Base-by-base conservation (phyloP, 2,329 filamentous ascomycete species). In the Alternaria infectoria region DNA sequence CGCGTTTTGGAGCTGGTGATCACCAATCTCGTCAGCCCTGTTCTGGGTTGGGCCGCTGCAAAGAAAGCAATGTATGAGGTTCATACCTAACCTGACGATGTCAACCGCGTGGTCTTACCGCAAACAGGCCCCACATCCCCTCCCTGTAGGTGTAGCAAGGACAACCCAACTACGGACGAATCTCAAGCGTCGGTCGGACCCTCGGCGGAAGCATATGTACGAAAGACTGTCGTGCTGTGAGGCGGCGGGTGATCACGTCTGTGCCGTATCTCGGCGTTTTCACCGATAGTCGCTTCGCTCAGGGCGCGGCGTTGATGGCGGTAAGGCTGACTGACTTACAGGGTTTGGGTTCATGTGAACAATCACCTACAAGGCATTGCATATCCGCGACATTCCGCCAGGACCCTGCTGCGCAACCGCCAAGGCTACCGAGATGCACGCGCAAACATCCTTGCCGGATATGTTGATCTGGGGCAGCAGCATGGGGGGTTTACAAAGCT, bases 361-460 rank as follows among this genome's bases (percentile, higher is more conserved):
- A 10, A 51, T 21, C 49, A 17, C 30, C 49, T 23, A 23, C 49
- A 36, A 23, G 15, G n/a, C 8, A 36, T 8, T 15, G 17, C 28
- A 25, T 52, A 52, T 52, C 49, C 49, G 49, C 49, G 49, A 52
- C 49, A 52, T 23, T 52, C 49, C 49, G 49, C 32, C 30, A 52
- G 49, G 9, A 52, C 23, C 36, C 36, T 40, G 36, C 36, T n/a
- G 15, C 36, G 36, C 36, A n/a, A 17, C 36, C 36, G 36, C 36
- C 36, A 40, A 40, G 36, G 2, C 36, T 40, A 40, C 36, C 36
- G 36, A 40, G 36, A 40, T 40, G 36, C 36, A 32, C 36, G 36
- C 9, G n/a, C 36, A 15, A n/a, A 40, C 8, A 36, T 40, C 28
- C 30, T 52, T 40, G 49, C 7, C 19, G 13, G 7, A 25, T 17